Base-by-base conservation (phyloP, 2,329 filamentous ascomycete genomes). In the Colletotrichum echinochloae region DNA sequence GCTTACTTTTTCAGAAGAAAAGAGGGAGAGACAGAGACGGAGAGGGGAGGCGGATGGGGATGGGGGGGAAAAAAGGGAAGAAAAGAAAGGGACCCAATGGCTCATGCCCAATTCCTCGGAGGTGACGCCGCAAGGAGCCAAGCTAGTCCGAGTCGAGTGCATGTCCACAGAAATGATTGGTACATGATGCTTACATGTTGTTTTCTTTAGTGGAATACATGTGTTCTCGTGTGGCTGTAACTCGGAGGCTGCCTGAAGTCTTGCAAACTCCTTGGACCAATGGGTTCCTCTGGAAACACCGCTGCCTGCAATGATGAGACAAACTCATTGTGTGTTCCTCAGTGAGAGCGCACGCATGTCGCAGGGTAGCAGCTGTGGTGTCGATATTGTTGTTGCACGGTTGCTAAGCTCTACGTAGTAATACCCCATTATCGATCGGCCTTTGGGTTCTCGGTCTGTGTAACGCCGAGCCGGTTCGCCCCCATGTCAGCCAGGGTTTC, bases 121-220 rank as follows among this genome's bases (percentile, higher is more conserved):
- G 59, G 44, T 18, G n/a, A 16, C n/a, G 49, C 59, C 59, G n/a
- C 35, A 51, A 60, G n/a, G 33, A 28, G 39, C 14, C 28, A 33
- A 60, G 59, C 59, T 60, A 60, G 59, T 49, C 59, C 59, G 23
- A 5, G 59, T 60, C 51, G 16, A 48, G 59, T 12, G 4, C 14
- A 39, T 39, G 6, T 48, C 59, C 59, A 48, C 46, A 51, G 12
- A 51, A 51, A 60, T 37, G 59, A 60, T 60, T 51, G 44, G 59
- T 28, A 37, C 8, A 11, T 60, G 28, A 33, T 57, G 41, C 57
- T n/a, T n/a, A n/a, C n/a, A n/a, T n/a, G n/a, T n/a, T n/a, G n/a
- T n/a, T n/a, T n/a, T n/a, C n/a, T n/a, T n/a, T n/a, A n/a, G n/a
- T n/a, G n/a, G n/a, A n/a, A n/a, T n/a, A n/a, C n/a, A n/a, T n/a